Conservation (phyloP, 164 flowering plant species). For the Echeveria elegans region DNA sequence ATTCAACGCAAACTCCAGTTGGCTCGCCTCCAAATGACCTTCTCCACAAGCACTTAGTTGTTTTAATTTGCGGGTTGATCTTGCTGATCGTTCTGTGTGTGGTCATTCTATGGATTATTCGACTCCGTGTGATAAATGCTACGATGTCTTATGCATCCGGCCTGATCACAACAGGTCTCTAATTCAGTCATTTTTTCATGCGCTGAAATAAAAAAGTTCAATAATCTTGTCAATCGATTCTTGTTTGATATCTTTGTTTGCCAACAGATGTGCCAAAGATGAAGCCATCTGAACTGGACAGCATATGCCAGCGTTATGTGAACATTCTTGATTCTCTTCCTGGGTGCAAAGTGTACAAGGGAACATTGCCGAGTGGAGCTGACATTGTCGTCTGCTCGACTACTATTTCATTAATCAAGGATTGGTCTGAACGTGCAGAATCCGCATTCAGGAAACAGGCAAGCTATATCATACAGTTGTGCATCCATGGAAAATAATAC, state of each 20-base stretch:
- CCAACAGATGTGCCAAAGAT: not conserved
- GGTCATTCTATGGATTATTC: slow-evolving; percentile 5
- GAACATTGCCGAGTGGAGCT: not conserved
- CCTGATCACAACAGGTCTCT: slow-evolving; percentile 4
- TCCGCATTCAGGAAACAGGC: slow-evolving; percentile 6
- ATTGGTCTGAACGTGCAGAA: slow-evolving; percentile 1
- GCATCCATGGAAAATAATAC: not conserved
- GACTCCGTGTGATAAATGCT: not conserved
- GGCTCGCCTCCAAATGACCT: slow-evolving; percentile 1
- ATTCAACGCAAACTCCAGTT: not conserved
- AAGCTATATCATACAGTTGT: not conserved
- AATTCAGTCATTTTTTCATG: not conserved
- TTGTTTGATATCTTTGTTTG: not conserved
- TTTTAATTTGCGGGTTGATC: not conserved
- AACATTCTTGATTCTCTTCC: slow-evolving; percentile 1
- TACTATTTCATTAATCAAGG: not conserved
- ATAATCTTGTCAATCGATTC: not conserved
- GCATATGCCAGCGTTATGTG: not conserved
- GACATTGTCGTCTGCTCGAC: slow-evolving; percentile 3
- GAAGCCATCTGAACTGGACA: slow-evolving; percentile 5
- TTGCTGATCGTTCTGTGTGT: not conserved
- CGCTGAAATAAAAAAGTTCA: not conserved
- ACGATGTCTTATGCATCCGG: slow-evolving; percentile 9
- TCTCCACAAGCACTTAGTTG: not conserved
- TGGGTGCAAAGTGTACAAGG: slow-evolving; percentile 4